Conservation (phyloP, 2,329 filamentous ascomycete species). For the Cladophialophora immunda region DNA sequence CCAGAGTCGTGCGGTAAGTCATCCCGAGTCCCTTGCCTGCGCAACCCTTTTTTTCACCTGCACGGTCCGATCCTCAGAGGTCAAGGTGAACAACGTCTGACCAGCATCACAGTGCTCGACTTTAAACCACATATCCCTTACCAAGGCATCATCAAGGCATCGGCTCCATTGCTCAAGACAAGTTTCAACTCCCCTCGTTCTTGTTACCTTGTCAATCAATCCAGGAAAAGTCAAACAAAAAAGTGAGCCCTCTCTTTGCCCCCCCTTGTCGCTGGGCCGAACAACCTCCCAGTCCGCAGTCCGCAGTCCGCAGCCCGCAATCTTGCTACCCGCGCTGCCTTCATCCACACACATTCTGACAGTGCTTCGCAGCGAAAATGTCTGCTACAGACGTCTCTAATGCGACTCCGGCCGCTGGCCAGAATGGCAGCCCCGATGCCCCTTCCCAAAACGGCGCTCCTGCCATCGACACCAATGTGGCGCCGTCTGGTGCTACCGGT, state of each 20-base stretch:
- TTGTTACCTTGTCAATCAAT: slow-evolving; percentile 13
- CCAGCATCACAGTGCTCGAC: slow-evolving; percentile 30
- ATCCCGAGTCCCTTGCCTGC: slow-evolving; percentile 18
- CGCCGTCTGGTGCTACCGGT: slow-evolving; percentile 54
- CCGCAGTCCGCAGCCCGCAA: too few relatives aligned
- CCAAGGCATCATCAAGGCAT: slow-evolving; percentile 18
- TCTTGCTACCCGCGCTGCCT: background rate
- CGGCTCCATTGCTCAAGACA: slow-evolving; percentile 21
- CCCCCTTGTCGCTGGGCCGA: background rate
- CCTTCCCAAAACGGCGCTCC: slow-evolving; percentile 55
- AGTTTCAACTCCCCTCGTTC: slow-evolving; percentile 23
- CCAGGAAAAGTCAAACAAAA: slow-evolving; percentile 24
- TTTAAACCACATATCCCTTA: slow-evolving; percentile 34
- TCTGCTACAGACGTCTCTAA: slow-evolving; percentile 79
- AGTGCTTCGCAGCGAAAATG: slow-evolving; percentile 74
- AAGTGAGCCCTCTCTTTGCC: slow-evolving; percentile 31
- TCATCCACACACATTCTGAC: background rate
- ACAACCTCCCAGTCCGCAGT: background rate
- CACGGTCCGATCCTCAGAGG: slow-evolving; percentile 4
- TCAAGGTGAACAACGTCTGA: slow-evolving; percentile 18
- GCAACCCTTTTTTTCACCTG: slow-evolving; percentile 29
- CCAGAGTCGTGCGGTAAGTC: slow-evolving; percentile 38
- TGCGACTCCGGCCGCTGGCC: slow-evolving; percentile 73
- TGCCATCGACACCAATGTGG: slow-evolving; percentile 76
- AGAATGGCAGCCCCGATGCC: slow-evolving; percentile 64